These are phyloP conservation scores for Hortaea werneckii DNA, from an alignment of 2,329 filamentous ascomycete species.

Conservation along the genomic window DNA sequence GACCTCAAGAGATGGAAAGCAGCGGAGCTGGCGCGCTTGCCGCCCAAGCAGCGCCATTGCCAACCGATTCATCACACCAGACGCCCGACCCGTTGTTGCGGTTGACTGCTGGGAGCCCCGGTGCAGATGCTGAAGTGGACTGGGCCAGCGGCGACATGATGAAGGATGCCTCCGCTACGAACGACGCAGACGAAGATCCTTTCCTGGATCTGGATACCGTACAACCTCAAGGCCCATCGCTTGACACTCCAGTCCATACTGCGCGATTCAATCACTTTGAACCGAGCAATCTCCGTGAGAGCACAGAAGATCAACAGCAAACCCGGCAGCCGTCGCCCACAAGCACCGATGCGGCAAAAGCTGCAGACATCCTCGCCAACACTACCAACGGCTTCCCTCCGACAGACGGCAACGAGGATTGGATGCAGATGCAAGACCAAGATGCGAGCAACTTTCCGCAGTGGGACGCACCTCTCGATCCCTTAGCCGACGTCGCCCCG, in stretches of 20 bases:
- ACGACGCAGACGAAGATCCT: background rate
- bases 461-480: background rate
- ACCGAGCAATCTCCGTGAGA: conserved; percentile 8
- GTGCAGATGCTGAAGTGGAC: background rate
- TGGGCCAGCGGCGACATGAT: background rate
- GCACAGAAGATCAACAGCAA: conserved; percentile 2
- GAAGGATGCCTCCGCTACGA: background rate
- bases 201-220: background rate
- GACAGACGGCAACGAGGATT: background rate
- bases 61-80: conserved; percentile 3
- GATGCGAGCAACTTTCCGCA: background rate
- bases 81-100: conserved; percentile 1
- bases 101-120: conserved; percentile 1
- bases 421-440: background rate
- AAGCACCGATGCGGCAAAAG: conserved; percentile 4
- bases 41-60: conserved; percentile 7
- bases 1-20: conserved; percentile 17
- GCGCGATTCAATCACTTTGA: conserved; percentile 3
- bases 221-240: background rate
- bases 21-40: conserved; percentile 15
- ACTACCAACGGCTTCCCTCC: background rate
- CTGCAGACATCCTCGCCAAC: conserved; percentile 5
- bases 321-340: conserved; percentile 2
- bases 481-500: background rate
- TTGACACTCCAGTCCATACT: conserved; percentile 1